Base-by-base conservation (phyloP, 2,329 filamentous ascomycete species). In the Botrytis cinerea region DNA sequence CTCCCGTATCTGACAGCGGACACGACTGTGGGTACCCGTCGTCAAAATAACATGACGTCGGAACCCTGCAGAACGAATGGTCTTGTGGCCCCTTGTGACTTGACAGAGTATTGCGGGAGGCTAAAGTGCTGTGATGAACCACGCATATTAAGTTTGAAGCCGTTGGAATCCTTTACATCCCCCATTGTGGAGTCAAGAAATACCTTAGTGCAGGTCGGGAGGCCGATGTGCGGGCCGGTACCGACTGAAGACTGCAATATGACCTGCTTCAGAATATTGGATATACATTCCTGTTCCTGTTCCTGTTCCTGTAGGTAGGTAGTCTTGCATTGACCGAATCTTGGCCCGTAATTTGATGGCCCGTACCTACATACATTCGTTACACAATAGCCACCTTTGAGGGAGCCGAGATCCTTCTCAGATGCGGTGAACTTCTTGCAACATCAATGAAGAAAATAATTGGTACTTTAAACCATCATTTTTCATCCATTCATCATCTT, bases 31-130 rank as follows among this genome's bases (percentile, higher is more conserved):
- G 73, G 76, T 74, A 77, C 38, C 77, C 75, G 76, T 75, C 72
- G 75, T 75, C 74, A 76, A 74, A 75, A 75, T 76, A 75, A 69
- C 62, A 74, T 79, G 77, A 78, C 75, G 73, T 77, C 77, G 78
- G 77, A 75, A 69, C 77, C 78, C 76, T 79, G 78, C 78, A 79
- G 75, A 74, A 64, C 54, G 40, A 46, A 46, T 70, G 71, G 70
- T 73, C 73, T 76, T 77, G 74, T 76, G 73, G 59, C 51, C 66
- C 66, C 48, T 61, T 72, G 20, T 59, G 62, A 72, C 70, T 72
- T 72, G 61, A 67, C 28, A 72, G 38, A 72, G 35, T 51, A 67
- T 67, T 35, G 43, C 32, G 32, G 20, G 35, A 57, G 46, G 63
- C 46, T 73, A 63, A 61, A 71, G 54, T 71, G 46, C 73, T 68